These are phyloP conservation scores for Umbelopsis sp. DNA, from an alignment of 192 early-diverging fungal species.

Conservation along the genomic window DNA sequence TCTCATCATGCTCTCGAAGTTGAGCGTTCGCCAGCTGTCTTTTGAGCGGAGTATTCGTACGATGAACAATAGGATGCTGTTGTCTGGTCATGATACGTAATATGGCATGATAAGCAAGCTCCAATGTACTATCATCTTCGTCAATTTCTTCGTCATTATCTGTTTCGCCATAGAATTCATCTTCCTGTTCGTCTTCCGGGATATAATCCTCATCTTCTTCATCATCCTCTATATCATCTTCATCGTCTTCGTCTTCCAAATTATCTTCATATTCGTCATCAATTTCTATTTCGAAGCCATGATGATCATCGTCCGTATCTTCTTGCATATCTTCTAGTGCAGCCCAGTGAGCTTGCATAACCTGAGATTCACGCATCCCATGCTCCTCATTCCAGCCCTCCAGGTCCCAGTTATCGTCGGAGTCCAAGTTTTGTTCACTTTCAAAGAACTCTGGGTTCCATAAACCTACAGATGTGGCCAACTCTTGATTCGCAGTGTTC, in stretches of 20 bases:
- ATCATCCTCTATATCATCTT: constrained; percentile 8
- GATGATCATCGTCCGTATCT: constrained; percentile 23
- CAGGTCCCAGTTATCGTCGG: background rate
- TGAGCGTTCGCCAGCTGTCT: background rate
- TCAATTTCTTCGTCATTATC: constrained; percentile 13
- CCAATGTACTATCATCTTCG: constrained; percentile 24
- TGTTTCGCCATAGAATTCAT: constrained; percentile 5
- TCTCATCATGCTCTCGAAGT: background rate
- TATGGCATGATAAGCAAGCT: constrained; percentile 11
- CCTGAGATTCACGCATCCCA: background rate
- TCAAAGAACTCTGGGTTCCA: too few species aligned
- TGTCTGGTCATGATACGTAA: background rate
- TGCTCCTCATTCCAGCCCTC: background rate
- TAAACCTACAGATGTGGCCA: too few species aligned
- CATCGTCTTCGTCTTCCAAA: constrained; percentile 25
- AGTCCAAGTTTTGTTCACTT: background rate
- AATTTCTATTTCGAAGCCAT: constrained; percentile 17
- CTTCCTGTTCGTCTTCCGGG: constrained; percentile 16
- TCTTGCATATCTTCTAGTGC: constrained; percentile 4
- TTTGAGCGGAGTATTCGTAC: background rate
- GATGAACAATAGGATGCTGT: background rate
- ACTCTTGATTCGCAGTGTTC: too few species aligned
- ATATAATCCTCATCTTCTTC: constrained; percentile 3
- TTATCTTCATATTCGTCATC: constrained; percentile 23
- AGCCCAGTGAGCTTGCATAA: background rate